Base-by-base conservation (phyloP, 1,139 yeast genomes). In the Zygoascus meyerae region DNA sequence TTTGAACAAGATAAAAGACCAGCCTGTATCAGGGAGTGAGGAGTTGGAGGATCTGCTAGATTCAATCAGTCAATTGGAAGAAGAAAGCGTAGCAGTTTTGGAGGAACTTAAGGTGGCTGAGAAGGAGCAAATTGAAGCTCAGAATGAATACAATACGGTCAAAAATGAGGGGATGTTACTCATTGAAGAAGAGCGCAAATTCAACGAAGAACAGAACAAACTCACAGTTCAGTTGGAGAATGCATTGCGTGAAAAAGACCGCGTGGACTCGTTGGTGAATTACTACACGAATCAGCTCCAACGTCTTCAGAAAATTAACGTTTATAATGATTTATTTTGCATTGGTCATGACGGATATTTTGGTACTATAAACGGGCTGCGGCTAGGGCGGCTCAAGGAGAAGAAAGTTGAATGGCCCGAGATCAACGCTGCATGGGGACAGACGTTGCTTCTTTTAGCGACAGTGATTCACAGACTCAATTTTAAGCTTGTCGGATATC, bases 351-450 rank as follows among this genome's bases (percentile, higher is more conserved):
- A 84, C 47, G 92, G 92, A 7, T 78, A 78, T 42, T 86, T 84
- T 66, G 97, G 95, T 1, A 84, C 94, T 0, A 90, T 92, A 26
- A 90, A 90, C 63, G 95, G 92, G 0, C 72, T 86, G 40, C 68
- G 96, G 48, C 64, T 92, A 11, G 98, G 97, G 0, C 68, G 79
- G 18, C 61, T 78, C 40, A 76, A 76, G 40, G 75, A 72, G 1
- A 68, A 72, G 50, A 75, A 60, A 46, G 72, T 90, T 0, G 85
- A 94, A 2, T 89, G 96, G 95, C 79, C 86, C 44, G 98, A 92
- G 58, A 81, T 89, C 36, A 92, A 90, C 61, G 94, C 95, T 1
- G 97, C 95, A 0, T 69, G 92, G 63, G 98, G 98, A 0, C 95
- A 90, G 57, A 70, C 90, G 2, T 76, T 86, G 3, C 64, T 89